Base-by-base conservation (phyloP, 1,284 basidiomycete genomes). In the Grifola frondosa region DNA sequence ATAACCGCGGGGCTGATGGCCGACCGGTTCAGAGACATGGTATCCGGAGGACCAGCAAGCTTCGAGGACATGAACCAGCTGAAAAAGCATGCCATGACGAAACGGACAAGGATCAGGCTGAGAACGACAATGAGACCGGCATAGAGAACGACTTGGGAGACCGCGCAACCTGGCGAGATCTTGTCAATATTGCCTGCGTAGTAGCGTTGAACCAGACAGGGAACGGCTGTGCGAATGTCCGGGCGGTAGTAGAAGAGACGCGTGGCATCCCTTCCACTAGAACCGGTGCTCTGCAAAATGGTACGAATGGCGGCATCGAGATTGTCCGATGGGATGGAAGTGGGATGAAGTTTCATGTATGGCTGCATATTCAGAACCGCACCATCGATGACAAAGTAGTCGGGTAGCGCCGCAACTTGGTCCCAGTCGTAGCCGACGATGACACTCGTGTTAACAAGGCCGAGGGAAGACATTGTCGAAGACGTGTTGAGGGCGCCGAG, bases 101-200 rank as follows among this genome's bases (percentile, higher is more conserved):
- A 99, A 32, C 96, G 91, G 26, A 90, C 81, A 48, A 98, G 66
- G 32, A 99, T 91, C 48, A 99, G 83, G 29, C 78, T 80, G 45
- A 99, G 80, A 60, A 99, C 95, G 68, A 98, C 83, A 58, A 93
- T 80, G 38, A 99, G 78, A 42, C 94, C 94, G 22, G 84, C 73
- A 66, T 98, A 99, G 40, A 99, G 84, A 63, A 99, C 83, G 25
- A 99, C 75, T 36, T 84, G 77, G 13, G 93, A 88, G 37, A 93
- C 84, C 66, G 97, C 96, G 68, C 97, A 99, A 11, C 93, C 97
- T 1, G 97, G 91, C 0, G 94, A 88, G 61, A 97, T 77, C 69
- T 97, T 97, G 75, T 97, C 95, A 52, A 99, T 97, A 62, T 88
- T 88, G 12, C 97, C 97, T 0, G 95, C 95, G 40, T 81, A 80